Conservation (phyloP, 257 asterid species). For the Jaltomata sinuosa region DNA sequence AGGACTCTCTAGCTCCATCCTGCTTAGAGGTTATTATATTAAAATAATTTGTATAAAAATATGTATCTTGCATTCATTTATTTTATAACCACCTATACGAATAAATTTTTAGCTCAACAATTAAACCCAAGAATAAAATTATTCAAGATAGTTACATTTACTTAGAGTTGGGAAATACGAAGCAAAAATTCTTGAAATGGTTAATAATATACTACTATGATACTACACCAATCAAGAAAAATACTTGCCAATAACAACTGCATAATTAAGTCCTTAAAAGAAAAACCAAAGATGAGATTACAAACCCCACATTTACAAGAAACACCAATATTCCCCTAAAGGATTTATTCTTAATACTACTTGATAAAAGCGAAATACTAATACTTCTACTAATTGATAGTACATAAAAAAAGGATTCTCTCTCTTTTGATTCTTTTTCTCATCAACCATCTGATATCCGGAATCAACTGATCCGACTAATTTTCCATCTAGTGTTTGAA, state of each 20-base stretch:
- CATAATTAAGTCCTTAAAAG: conserved; percentile 7
- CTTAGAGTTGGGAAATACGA: neutral
- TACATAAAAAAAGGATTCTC: neutral
- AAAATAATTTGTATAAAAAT: neutral
- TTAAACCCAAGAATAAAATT: neutral
- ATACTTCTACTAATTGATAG: neutral
- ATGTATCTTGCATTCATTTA: neutral
- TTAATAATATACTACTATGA: neutral
- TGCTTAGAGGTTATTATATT: neutral
- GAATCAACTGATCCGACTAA: neutral
- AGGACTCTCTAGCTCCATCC: too few relatives aligned
- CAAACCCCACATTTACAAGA: conserved; percentile 7
- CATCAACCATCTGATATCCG: neutral
- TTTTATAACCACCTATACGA: neutral
- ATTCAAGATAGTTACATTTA: neutral
- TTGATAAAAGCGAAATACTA: neutral
- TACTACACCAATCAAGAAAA: conserved; percentile 2
- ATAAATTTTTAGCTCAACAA: neutral
- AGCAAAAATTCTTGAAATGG: neutral
- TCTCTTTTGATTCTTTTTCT: neutral
- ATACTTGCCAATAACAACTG: conserved; percentile 7
- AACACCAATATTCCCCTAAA: conserved; percentile 6
- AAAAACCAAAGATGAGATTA: neutral
- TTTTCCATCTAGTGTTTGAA: neutral
- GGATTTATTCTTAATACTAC: conserved; percentile 5